These are phyloP conservation scores for Globisporangium nagaii DNA, from an alignment of 352 stramenopile species.

Conservation along the genomic window DNA sequence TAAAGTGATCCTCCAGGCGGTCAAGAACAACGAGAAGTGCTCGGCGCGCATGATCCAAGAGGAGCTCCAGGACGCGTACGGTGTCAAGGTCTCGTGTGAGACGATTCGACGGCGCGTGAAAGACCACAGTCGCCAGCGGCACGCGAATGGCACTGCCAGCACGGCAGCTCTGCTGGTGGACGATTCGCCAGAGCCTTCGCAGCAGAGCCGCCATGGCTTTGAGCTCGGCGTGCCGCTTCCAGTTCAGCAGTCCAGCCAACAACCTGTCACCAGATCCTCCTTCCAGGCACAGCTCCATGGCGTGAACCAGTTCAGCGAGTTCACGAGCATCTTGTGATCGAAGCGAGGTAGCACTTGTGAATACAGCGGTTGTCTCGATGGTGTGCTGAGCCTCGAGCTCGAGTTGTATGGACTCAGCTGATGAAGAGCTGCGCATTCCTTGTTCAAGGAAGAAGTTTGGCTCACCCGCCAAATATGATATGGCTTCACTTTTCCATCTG, in stretches of 20 bases:
- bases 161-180: background rate
- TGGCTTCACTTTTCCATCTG: too few species aligned
- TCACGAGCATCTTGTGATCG: background rate
- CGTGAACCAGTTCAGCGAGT: background rate
- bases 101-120: constrained; percentile 65
- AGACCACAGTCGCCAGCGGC: constrained; percentile 38
- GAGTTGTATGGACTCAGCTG: too few species aligned
- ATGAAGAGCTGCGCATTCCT: too few species aligned
- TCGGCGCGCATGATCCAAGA: constrained; percentile 57
- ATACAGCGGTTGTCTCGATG: too few species aligned
- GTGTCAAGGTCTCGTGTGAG: constrained; percentile 60
- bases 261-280: background rate
- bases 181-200: background rate
- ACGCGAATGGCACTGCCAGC: background rate
- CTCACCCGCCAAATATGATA: too few species aligned
- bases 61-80: constrained; percentile 35
- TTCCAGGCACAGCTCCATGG: constrained; percentile 9
- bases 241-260: background rate
- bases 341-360: background rate
- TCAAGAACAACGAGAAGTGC: constrained; percentile 51
- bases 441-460: too few species aligned
- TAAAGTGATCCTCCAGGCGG: constrained; percentile 56
- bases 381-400: too few species aligned
- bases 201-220: background rate
- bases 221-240: background rate